Percentiles rank a stretch among this genome's conserved stretches.
Conservation (phyloP, 2,329 filamentous ascomycete species). For the Hypoxylon rubiginosum region DNA sequence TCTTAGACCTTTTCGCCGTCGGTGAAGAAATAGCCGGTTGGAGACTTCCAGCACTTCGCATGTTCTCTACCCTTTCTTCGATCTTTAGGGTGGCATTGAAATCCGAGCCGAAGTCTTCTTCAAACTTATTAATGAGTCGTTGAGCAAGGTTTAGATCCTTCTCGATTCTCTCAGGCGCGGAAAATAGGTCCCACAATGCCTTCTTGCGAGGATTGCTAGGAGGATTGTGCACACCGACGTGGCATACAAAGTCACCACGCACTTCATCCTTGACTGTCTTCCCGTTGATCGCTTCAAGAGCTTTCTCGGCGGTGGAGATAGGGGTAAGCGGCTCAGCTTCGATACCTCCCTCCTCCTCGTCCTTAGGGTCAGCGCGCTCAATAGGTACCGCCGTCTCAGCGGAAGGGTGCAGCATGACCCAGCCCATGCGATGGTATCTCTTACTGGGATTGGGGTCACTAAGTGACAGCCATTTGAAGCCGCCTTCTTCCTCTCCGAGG, state of each 20-base stretch:
- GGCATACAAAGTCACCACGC: constrained; percentile 95
- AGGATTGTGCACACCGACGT: constrained; percentile 95
- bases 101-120: constrained; percentile 82
- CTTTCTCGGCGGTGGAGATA: constrained; percentile 80
- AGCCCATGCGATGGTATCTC: constrained; percentile 96
- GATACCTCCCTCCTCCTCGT: constrained; percentile 73
- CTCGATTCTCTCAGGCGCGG: constrained; percentile 91
- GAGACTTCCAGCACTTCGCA: constrained; percentile 81
- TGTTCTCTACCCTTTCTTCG: constrained; percentile 86
- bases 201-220: constrained; percentile 90
- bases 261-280: constrained; percentile 97
- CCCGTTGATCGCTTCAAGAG: constrained; percentile 93
- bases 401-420: constrained; percentile 93
- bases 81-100: constrained; percentile 84
- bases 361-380: constrained; percentile 80
- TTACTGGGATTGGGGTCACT: constrained; percentile 98
- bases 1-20: constrained; percentile 72
- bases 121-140: constrained; percentile 85
- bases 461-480: constrained; percentile 95
- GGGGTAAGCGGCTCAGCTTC: constrained; percentile 65
- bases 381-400: constrained; percentile 74
- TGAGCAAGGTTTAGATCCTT: constrained; percentile 88
- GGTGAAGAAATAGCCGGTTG: constrained; percentile 72
- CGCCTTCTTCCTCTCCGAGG: constrained; percentile 88
- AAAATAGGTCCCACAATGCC: constrained; percentile 96